Conservation (phyloP, 164 flowering plant genomes). For the Cinnamomum chago region DNA sequence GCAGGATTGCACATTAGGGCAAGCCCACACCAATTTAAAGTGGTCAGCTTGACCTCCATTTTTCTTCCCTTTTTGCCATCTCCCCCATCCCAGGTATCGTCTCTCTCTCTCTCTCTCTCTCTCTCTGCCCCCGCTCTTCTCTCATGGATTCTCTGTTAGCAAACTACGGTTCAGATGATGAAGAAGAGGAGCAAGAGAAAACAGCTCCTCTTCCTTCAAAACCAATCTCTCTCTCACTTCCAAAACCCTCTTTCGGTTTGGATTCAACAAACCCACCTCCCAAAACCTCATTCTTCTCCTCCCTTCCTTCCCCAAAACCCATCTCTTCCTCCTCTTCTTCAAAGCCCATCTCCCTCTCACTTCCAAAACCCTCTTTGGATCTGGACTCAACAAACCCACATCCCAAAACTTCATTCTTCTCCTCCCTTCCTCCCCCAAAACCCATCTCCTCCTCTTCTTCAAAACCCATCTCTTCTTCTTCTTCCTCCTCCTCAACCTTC, state of each 20-base stretch:
- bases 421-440: conserved; percentile 13
- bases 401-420: conserved; percentile 19
- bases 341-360: conserved; percentile 6
- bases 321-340: neutral
- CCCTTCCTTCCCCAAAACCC: conserved; percentile 15
- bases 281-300: conserved; percentile 15
- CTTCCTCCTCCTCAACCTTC: conserved; percentile 24
- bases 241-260: conserved; percentile 6
- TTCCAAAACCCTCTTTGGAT: conserved; percentile 7
- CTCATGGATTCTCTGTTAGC: conserved; percentile 64
- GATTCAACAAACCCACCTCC: conserved; percentile 27
- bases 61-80: too few relatives aligned
- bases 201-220: neutral
- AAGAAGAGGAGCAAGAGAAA: conserved; percentile 25
- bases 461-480: conserved; percentile 1
- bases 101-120: neutral
- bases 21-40: too few relatives aligned
- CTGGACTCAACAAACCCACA: conserved; percentile 23
- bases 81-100: too few relatives aligned
- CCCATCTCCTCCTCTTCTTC: conserved; percentile 7
- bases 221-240: conserved; percentile 9
- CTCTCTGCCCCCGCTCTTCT: too few relatives aligned
- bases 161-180: conserved; percentile 63
- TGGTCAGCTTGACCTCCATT: too few relatives aligned
- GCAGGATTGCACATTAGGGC: too few relatives aligned